Percentiles rank a stretch among this genome's conserved stretches.
These are phyloP conservation scores for Monilinia fructicola DNA, from an alignment of 2,329 filamentous ascomycete species.

Conservation along the genomic window DNA sequence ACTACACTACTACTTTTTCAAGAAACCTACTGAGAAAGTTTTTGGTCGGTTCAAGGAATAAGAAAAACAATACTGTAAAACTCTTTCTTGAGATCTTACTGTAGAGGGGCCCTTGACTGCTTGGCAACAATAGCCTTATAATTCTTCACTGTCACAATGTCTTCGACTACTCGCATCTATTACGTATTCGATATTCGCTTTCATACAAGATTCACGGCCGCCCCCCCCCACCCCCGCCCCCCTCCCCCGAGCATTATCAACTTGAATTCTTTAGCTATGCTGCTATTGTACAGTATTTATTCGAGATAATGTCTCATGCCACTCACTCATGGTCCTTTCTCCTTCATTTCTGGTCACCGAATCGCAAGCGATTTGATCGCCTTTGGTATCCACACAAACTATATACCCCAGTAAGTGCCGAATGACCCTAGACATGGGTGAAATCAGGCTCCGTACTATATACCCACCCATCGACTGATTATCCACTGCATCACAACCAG, in stretches of 20 bases:
- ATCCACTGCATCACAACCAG: neutral
- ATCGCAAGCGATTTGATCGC: neutral
- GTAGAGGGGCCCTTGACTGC: neutral
- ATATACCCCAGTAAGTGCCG: constrained; percentile 1
- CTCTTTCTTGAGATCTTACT: neutral
- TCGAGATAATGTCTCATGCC: neutral
- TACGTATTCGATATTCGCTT: neutral
- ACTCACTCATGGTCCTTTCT: neutral
- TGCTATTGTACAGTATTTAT: no score
- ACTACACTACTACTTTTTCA: neutral
- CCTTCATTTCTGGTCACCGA: neutral
- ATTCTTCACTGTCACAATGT: constrained; percentile 1
- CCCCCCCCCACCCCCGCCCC: no score
- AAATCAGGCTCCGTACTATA: neutral
- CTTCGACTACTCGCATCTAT: neutral
- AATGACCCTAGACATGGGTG: neutral
- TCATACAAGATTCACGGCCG: no score
- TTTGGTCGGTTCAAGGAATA: neutral
- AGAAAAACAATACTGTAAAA: no score
- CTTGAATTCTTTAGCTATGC: no score
- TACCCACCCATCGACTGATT: neutral
- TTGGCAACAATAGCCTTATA: neutral
- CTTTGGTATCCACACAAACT: neutral
- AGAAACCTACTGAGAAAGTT: neutral
- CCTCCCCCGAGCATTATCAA: no score